Evolutionary conservation across 164 flowering plant species (phyloP).

Genomic region (Dillenia suffruticosa): DNA sequence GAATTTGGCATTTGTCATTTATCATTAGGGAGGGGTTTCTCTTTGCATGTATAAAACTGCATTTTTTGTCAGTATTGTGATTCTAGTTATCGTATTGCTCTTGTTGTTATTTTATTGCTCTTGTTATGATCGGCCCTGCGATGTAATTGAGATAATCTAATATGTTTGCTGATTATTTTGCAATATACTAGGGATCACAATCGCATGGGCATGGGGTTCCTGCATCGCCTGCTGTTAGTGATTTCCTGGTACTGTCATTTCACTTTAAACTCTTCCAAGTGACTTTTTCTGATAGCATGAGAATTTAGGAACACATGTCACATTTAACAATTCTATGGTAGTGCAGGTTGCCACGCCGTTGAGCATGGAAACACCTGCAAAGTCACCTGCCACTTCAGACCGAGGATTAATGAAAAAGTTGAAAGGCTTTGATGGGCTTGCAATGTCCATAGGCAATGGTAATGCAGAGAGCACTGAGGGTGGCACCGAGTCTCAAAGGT

Average conservation of each 20-base stretch:
- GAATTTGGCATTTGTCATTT: too few species aligned
- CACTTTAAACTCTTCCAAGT: not conserved
- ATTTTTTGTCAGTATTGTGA: too few species aligned
- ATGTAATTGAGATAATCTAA: not conserved
- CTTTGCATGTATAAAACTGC: too few species aligned
- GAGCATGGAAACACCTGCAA: constrained; percentile 55
- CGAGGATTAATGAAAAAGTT: constrained; percentile 56
- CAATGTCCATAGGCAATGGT: constrained; percentile 72
- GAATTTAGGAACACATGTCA: not conserved
- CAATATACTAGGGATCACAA: constrained; percentile 37
- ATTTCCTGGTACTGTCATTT: constrained; percentile 17
- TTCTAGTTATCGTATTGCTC: not conserved
- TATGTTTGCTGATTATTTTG: not conserved
- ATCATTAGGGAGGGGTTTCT: too few species aligned
- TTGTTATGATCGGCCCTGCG: not conserved
- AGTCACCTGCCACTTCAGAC: constrained; percentile 56
- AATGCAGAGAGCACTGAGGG: constrained; percentile 40
- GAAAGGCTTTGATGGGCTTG: constrained; percentile 78
- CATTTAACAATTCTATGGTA: constrained; percentile 4
- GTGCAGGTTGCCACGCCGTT: constrained; percentile 51
- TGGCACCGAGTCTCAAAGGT: constrained; percentile 19
- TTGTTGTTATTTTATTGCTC: not conserved
- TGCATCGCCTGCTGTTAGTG: constrained; percentile 39
- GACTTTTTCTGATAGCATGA: not conserved
- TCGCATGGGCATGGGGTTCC: constrained; percentile 40